Evolutionary conservation across 768 basidiomycete genomes (phyloP).

Genomic region (Pleurotus tuber-regium): DNA sequence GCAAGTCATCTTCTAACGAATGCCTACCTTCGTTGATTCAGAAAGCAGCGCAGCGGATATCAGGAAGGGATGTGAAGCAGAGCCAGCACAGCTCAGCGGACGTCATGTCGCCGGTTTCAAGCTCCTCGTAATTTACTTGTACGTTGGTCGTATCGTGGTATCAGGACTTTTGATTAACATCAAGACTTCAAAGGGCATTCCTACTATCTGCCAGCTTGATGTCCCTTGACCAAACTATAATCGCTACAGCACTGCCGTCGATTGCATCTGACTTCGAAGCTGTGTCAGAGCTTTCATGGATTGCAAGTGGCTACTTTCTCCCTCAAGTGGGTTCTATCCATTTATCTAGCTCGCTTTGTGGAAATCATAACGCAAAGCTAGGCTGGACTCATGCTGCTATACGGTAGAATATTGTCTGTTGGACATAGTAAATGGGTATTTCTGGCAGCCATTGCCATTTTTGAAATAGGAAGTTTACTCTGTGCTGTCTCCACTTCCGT

Average conservation of each 20-base stretch:
- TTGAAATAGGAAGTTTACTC: slow-evolving; percentile 16
- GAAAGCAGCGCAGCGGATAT: too few species aligned
- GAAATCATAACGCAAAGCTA: too few species aligned
- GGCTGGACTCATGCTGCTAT: neutral
- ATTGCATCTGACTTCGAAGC: neutral
- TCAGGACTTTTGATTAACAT: too few species aligned
- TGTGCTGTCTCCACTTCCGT: slow-evolving; percentile 15
- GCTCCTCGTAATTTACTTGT: too few species aligned
- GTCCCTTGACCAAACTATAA: neutral
- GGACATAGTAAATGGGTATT: slow-evolving; percentile 3
- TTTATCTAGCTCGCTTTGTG: too few species aligned
- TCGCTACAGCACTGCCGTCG: neutral
- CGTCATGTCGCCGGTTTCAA: too few species aligned
- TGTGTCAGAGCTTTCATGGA: neutral
- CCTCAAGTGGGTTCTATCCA: neutral
- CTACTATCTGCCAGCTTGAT: neutral
- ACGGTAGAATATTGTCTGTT: neutral
- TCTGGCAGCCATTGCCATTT: slow-evolving; percentile 12
- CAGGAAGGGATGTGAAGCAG: too few species aligned
- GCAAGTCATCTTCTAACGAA: too few species aligned
- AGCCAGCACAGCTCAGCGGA: too few species aligned
- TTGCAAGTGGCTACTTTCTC: neutral
- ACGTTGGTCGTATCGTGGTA: too few species aligned
- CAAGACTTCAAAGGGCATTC: too few species aligned
- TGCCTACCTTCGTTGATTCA: too few species aligned